phyloP scores from a whole-genome alignment of 495 filamentous ascomycete genomes.

The Antarctomyces pellizariae region DNA sequence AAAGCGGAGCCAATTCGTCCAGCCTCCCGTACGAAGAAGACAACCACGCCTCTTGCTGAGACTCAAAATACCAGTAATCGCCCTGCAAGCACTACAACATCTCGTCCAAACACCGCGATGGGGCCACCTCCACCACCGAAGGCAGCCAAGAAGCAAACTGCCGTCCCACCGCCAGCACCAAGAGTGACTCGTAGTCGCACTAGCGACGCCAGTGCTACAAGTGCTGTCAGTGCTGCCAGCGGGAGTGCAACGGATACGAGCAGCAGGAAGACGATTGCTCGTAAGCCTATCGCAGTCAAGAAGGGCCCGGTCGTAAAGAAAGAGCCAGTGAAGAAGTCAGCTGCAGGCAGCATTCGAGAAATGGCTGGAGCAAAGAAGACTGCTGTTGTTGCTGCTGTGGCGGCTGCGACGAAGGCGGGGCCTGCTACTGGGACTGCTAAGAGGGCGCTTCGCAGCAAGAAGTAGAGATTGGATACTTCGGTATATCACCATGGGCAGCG shows the following conservation, averaged over 20 bases:
- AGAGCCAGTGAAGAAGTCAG: constrained; percentile 12
- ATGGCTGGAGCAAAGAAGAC: constrained; percentile 19
- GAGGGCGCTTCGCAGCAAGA: constrained; percentile 27
- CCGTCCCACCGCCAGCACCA: constrained; percentile 22
- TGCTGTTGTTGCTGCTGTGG: too few species aligned
- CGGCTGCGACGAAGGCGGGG: constrained; percentile 12
- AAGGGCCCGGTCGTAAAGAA: constrained; percentile 16
- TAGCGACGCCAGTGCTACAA: constrained; percentile 13
- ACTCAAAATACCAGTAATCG: too few species aligned
- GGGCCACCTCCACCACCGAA: constrained; percentile 47
- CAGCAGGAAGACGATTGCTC: constrained; percentile 17
- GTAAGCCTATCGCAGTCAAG: constrained; percentile 18
- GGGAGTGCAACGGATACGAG: constrained; percentile 25
- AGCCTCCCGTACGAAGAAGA: constrained; percentile 8
- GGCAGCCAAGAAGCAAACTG: constrained; percentile 28
- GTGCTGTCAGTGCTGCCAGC: constrained; percentile 15
- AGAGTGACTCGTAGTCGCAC: constrained; percentile 26
- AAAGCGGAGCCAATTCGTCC: constrained; percentile 14
- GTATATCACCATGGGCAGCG: too few species aligned
- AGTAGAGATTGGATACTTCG: constrained; percentile 7
- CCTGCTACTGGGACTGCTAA: constrained; percentile 13
- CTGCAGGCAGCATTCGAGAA: constrained; percentile 20
- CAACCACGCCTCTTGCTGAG: too few species aligned
- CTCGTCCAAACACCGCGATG: constrained; percentile 63
- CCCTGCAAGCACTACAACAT: constrained; percentile 13